phyloP scores from a whole-genome alignment of 2,329 filamentous ascomycete species.

The Cercospora canescens region DNA sequence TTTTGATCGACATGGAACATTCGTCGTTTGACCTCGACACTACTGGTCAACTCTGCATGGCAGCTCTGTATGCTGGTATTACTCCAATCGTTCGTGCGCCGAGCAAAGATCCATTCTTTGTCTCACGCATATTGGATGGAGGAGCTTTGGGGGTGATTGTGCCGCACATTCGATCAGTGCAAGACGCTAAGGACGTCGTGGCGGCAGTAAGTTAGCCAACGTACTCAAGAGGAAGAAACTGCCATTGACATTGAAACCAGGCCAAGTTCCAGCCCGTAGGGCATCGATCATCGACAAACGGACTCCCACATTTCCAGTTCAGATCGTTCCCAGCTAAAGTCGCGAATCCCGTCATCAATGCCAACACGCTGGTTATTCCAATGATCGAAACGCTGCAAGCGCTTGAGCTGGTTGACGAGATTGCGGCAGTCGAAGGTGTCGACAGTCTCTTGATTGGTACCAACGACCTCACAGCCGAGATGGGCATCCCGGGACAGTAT shows the following conservation, averaged over 20 bases:
- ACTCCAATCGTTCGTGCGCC: conserved; percentile 46
- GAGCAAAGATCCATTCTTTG: conserved; percentile 41
- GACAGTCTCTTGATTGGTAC: conserved; percentile 48
- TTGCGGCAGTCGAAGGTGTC: conserved; percentile 44
- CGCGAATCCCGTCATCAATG: conserved; percentile 39
- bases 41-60: conserved; percentile 41
- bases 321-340: conserved; percentile 36
- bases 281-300: conserved; percentile 39
- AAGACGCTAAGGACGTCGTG: conserved; percentile 41
- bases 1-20: conserved; percentile 51
- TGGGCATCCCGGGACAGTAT: conserved; percentile 46
- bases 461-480: conserved; percentile 47
- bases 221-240: background rate
- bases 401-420: conserved; percentile 43
- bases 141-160: conserved; percentile 45
- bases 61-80: conserved; percentile 42
- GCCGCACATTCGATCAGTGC: conserved; percentile 42
- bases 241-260: background rate
- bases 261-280: conserved; percentile 43
- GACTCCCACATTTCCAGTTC: conserved; percentile 41
- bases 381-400: conserved; percentile 47
- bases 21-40: conserved; percentile 41
- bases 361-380: conserved; percentile 42
- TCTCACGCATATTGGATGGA: conserved; percentile 43
- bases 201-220: conserved; percentile 24